Conservation (phyloP, 331 rosid genomes). For the Ulmus americana region DNA sequence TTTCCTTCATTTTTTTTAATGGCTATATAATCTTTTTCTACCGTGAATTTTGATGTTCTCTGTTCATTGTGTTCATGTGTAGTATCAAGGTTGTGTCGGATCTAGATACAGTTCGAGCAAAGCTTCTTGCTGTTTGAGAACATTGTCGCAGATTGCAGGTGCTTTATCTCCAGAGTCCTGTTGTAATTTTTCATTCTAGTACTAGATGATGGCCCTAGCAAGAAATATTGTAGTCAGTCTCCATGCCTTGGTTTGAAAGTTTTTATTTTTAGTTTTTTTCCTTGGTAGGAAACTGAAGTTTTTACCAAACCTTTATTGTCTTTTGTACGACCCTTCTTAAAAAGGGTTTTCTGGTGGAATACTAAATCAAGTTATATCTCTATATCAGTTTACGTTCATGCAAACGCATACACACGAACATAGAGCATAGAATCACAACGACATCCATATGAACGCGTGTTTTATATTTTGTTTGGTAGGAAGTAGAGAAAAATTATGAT, state of each 20-base stretch:
- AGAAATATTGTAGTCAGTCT: too few relatives aligned
- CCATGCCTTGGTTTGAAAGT: neutral
- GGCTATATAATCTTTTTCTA: neutral
- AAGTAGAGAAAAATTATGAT: too few relatives aligned
- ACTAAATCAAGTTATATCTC: too few relatives aligned
- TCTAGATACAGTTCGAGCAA: conserved; percentile 38
- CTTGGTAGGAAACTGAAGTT: neutral
- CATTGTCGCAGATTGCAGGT: neutral
- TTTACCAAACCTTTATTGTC: neutral
- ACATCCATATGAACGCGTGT: too few relatives aligned
- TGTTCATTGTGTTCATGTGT: conserved; percentile 11
- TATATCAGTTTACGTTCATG: too few relatives aligned
- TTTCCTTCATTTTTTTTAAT: neutral
- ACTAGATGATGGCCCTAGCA: neutral
- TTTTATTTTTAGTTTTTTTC: neutral
- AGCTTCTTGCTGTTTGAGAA: conserved; percentile 16
- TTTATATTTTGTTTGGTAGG: too few relatives aligned
- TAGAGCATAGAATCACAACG: too few relatives aligned
- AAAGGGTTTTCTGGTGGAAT: too few relatives aligned
- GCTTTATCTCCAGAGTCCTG: neutral
- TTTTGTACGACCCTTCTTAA: too few relatives aligned
- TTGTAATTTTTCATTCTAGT: neutral
- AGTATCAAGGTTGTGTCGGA: conserved; percentile 38
- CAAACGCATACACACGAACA: too few relatives aligned
- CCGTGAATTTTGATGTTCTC: neutral